Conservation (phyloP, 2,329 filamentous ascomycete species). For the Calonectria naviculata region DNA sequence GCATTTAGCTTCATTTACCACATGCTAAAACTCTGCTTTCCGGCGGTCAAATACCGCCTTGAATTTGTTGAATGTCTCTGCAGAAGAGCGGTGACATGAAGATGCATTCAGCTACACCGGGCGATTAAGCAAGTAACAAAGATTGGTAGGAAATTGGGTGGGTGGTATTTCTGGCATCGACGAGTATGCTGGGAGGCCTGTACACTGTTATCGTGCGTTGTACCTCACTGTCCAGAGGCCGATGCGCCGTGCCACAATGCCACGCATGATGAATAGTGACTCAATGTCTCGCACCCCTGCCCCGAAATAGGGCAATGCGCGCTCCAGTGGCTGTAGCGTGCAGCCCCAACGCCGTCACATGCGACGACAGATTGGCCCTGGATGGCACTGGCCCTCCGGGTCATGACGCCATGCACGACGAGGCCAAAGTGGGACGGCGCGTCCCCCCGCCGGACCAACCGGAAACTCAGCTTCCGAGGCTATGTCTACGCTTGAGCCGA, state of each 20-base stretch:
- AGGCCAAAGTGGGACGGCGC: neutral
- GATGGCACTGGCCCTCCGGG: neutral
- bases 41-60: neutral
- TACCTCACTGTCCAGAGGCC: neutral
- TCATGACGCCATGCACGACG: neutral
- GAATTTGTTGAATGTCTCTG: neutral
- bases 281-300: neutral
- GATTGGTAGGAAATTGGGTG: neutral
- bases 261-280: neutral
- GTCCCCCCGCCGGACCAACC: slow-evolving; percentile 2
- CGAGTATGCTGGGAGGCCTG: neutral
- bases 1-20: neutral
- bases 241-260: neutral
- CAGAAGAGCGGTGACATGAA: neutral
- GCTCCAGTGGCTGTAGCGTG: neutral
- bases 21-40: neutral
- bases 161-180: neutral
- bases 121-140: neutral
- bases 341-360: neutral
- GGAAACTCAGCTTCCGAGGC: neutral
- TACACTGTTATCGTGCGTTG: neutral
- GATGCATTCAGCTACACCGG: neutral
- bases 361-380: neutral
- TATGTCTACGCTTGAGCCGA: neutral
- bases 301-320: no score